A percentile compares a stretch with the other conserved stretches of the same genome.
phyloP scores from a whole-genome alignment of 441 rosid species.

The Syzygium syzygioides region DNA sequence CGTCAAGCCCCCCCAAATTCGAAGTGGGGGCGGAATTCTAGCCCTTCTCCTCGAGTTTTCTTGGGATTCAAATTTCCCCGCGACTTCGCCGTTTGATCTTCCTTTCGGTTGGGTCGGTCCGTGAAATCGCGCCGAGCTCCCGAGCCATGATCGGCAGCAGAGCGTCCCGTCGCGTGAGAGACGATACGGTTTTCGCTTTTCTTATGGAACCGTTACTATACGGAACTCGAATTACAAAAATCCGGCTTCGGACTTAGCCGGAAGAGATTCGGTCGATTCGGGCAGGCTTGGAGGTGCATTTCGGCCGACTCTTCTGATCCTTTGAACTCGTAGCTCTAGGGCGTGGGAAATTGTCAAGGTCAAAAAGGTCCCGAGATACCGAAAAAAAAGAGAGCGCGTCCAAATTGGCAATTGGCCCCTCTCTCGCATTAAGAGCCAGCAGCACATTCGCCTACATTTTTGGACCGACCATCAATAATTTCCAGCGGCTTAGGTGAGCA shows the following conservation, averaged over 20 bases:
- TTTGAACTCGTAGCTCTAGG: background rate
- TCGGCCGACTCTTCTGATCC: background rate
- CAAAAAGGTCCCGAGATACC: background rate
- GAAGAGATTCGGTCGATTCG: background rate
- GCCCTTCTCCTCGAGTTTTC: background rate
- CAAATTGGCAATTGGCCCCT: background rate
- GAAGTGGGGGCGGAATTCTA: too few species aligned
- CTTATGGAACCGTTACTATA: too few species aligned
- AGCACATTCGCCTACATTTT: background rate
- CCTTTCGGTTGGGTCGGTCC: accelerated
- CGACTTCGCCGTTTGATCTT: too few species aligned
- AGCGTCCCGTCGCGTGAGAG: accelerated
- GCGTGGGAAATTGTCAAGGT: background rate
- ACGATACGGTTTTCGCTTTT: background rate
- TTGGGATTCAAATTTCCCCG: background rate
- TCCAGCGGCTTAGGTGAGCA: background rate
- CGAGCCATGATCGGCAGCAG: accelerated
- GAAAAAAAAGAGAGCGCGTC: background rate
- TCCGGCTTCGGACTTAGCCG: background rate
- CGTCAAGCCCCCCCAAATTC: background rate
- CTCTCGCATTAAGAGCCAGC: background rate
- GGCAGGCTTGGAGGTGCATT: background rate
- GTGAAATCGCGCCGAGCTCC: accelerated
- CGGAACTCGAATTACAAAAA: too few species aligned
- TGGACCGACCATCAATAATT: background rate